Evolutionary conservation across 495 filamentous ascomycete genomes (phyloP), one percentile per base, ranked within the genome.

Genomic region (Thermothielavioides terrestris): DNA sequence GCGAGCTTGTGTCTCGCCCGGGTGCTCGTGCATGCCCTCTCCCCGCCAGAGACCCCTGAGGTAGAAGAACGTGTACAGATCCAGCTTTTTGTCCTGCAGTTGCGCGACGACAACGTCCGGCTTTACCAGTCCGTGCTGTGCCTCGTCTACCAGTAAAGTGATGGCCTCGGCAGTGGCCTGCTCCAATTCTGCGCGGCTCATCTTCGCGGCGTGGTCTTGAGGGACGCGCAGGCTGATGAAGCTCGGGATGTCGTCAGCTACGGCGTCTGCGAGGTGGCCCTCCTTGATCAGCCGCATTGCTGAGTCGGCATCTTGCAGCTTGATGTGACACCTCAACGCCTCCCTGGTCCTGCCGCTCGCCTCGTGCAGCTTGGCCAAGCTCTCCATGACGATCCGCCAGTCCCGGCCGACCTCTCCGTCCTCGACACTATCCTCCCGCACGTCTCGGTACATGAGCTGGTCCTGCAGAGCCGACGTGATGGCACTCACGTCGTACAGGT

Each of bases 21-120:
- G 28, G 39, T 66, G 66, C 34, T 69, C 64, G 41, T 66, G 63
- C 12, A 71, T 74, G 7, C 73, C 80, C 46, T 88, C 75, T 1
- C 84, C 85, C 12, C 74, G 73, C 94, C 91, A 97, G 12, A 98
- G 73, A 1, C 84, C 80, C 12, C 88, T 81, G 9, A 96, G 73
- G 61, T 96, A 96, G 68, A 97, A 90, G 68, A 85, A 98, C 6
- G 94, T 78, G 62, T 92, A 95, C n/a, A 87, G 64, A 52, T 69
- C 67, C 43, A 76, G 59, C 22, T 76, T 60, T 46, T 71, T 75
- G 49, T 65, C 55, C 49, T 75, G 67, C 2, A 98, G 75, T 54
- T 97, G 91, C 2, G 68, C 54, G 28, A 97, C 83, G 5, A 97
- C 89, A 0, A 78, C 74, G 2, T 82, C 75, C 0, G 90, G 86